These are phyloP conservation scores for Cinnamomum micranthum DNA, from an alignment of 164 flowering plant species.

Conservation along the genomic window DNA sequence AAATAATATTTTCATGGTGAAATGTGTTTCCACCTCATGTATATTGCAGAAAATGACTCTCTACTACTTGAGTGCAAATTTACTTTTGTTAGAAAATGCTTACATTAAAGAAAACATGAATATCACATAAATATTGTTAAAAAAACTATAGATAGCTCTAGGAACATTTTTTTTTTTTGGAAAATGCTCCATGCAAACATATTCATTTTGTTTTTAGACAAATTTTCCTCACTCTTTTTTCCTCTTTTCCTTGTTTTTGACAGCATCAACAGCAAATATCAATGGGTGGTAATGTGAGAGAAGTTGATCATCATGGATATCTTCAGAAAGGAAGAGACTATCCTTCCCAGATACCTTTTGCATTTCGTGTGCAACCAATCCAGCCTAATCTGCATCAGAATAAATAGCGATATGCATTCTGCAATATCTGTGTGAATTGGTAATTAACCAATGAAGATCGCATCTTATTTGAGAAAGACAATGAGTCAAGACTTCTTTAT, in stretches of 20 bases:
- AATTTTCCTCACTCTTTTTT: too few species aligned
- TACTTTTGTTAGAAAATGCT: too few species aligned
- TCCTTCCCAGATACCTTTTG: slow-evolving; percentile 44
- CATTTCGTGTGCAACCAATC: slow-evolving; percentile 60
- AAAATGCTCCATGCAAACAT: neutral
- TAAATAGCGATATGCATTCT: neutral
- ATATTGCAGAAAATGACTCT: too few species aligned
- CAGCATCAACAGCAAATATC: slow-evolving; percentile 39
- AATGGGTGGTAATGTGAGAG: slow-evolving; percentile 29
- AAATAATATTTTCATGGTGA: too few species aligned
- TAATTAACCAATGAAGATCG: neutral
- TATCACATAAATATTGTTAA: too few species aligned
- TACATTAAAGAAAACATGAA: too few species aligned
- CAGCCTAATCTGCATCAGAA: slow-evolving; percentile 65
- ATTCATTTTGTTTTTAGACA: too few species aligned
- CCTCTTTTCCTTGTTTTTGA: neutral
- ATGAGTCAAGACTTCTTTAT: neutral
- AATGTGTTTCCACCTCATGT: too few species aligned
- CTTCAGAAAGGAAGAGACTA: slow-evolving; percentile 26
- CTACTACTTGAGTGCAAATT: too few species aligned
- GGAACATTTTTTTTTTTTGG: too few species aligned
- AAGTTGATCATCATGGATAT: slow-evolving; percentile 28
- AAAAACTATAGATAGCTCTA: too few species aligned
- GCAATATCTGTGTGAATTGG: neutral
- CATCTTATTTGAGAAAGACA: neutral